Evolutionary conservation across 1,139 yeast genomes (phyloP).

Genomic region (Meyerozyma carpophila): DNA sequence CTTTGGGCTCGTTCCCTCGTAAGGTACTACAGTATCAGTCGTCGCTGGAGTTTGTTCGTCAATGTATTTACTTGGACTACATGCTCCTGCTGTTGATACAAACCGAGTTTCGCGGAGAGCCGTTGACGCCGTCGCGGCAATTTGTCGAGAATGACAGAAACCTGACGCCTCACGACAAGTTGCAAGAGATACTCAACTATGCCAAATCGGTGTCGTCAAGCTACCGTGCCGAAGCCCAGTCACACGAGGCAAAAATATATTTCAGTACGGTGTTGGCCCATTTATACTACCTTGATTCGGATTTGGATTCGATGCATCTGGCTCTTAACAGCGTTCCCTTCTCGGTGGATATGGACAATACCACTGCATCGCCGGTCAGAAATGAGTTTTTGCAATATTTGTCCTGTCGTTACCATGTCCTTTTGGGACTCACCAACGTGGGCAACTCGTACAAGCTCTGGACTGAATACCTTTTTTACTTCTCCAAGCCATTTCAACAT

Average conservation of each 20-base stretch:
- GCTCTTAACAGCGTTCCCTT: conserved; percentile 9
- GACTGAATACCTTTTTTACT: conserved; percentile 25
- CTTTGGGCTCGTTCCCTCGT: conserved; percentile 37
- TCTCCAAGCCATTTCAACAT: conserved; percentile 24
- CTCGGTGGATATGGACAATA: conserved; percentile 3
- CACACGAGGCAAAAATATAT: conserved; percentile 30
- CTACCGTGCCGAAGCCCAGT: conserved; percentile 20
- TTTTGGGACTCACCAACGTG: conserved; percentile 24
- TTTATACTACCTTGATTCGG: conserved; percentile 27
- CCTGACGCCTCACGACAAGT: conserved; percentile 17
- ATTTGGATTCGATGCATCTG: conserved; percentile 17
- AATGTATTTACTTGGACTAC: conserved; percentile 34
- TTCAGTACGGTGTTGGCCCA: conserved; percentile 31
- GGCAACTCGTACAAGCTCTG: conserved; percentile 21
- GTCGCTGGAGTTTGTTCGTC: conserved; percentile 32
- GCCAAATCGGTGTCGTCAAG: conserved; percentile 25
- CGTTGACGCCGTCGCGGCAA: conserved; percentile 17
- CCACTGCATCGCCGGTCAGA: conserved; percentile 9
- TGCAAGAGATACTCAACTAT: conserved; percentile 25
- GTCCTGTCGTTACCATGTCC: conserved; percentile 31
- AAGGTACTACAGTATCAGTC: conserved; percentile 30
- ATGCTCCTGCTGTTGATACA: conserved; percentile 32
- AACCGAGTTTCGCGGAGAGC: conserved; percentile 26
- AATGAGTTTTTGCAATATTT: conserved; percentile 29
- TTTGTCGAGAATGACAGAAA: conserved; percentile 12